Percentiles rank a stretch among this genome's conserved stretches.
These are phyloP conservation scores for Gryganskiella cystojenkinii DNA, from an alignment of 192 early-diverging fungal species.

Conservation along the genomic window DNA sequence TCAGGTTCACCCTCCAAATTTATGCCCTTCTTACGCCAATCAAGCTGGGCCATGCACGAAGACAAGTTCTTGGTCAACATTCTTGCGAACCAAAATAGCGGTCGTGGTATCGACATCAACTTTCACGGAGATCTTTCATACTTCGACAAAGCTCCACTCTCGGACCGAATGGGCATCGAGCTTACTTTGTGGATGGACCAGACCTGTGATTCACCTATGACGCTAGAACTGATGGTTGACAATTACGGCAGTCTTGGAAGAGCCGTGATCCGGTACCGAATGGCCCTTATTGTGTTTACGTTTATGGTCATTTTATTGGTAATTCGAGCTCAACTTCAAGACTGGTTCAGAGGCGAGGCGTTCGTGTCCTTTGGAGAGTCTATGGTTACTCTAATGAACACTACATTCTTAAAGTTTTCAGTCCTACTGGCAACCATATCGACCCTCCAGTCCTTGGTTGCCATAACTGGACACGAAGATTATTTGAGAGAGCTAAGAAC, in stretches of 20 bases:
- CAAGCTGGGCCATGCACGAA: conserved; percentile 64
- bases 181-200: conserved; percentile 68
- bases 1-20: conserved; percentile 24
- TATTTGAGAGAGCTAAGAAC: conserved; percentile 7
- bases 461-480: conserved; percentile 13
- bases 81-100: conserved; percentile 3
- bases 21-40: conserved; percentile 62
- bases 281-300: conserved; percentile 72
- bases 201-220: conserved; percentile 53
- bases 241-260: conserved; percentile 78
- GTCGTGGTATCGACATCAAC: conserved; percentile 56
- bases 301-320: conserved; percentile 72
- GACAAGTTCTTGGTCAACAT: conserved; percentile 65
- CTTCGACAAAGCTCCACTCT: conserved; percentile 17
- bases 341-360: conserved; percentile 32
- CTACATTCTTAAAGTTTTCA: conserved; percentile 49
- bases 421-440: conserved; percentile 39
- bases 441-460: conserved; percentile 46
- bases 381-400: conserved; percentile 11
- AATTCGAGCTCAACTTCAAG: conserved; percentile 56
- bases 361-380: conserved; percentile 25
- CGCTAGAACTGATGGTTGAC: conserved; percentile 65
- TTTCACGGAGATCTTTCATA: conserved; percentile 66
- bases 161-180: conserved; percentile 51
- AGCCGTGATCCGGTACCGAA: conserved; percentile 76